Evolutionary conservation across 192 early-diverging fungal genomes (phyloP), one percentile per base, ranked within the genome.

Genomic region (Phycomyces blakesleeanus): DNA sequence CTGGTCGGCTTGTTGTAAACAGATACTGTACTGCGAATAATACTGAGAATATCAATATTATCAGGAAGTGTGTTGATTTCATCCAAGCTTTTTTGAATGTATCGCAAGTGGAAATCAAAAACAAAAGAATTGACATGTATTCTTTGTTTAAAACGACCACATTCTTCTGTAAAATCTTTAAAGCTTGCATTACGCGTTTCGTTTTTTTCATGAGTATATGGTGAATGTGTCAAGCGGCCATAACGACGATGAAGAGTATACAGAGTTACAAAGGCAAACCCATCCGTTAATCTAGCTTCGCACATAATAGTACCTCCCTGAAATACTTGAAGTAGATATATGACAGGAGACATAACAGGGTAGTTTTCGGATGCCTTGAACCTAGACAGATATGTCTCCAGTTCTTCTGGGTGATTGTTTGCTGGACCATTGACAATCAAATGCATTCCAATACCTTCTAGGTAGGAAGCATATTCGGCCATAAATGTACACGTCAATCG

Each of bases 121-220:
- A 83, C 79, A 69, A 86, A 86, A 7, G 82, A 84, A 52, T 84
- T 82, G 51, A 84, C 78, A 44, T 84, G 84, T 26, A 84, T 81
- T 5, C 72, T 54, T 51, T 84, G 76, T 59, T 84, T 86, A 53
- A 86, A 81, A 24, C 64, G 59, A 27, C 71, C 78, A 57, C 84
- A 86, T 65, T 86, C 82, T 53, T 83, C 78, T 1, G 77, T 83
- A 50, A 84, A 84, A 16, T 64, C 24, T 24, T 75, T 67, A 41
- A 86, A 68, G 61, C 75, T 78, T 14, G 79, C 70, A 40, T 76
- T 69, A 49, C 78, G 61, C 8, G 55, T 39, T 57, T 76, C 64
- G 10, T 63, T 64, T 37, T 63, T 67, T 41, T 71, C 68, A 41
- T 67, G 60, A 0, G 59, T 59, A 21, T 66, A 70, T 22, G 68